Evolutionary conservation across 2,329 filamentous ascomycete genomes (phyloP).

Genomic region (Scytalidium sp.): DNA sequence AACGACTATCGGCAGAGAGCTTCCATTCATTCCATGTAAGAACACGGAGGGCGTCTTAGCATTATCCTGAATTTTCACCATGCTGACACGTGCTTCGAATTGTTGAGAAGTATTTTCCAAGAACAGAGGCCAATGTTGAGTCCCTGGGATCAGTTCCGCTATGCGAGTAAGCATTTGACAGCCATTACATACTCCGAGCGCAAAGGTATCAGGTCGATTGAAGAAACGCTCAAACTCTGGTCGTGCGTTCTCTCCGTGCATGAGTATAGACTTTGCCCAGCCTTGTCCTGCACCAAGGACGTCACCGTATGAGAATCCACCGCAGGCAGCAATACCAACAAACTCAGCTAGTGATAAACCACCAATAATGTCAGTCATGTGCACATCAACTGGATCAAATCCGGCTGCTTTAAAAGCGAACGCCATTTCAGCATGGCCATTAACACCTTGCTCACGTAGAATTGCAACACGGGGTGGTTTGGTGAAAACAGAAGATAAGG

Average conservation of each 20-base stretch:
- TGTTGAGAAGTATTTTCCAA: constrained; percentile 81
- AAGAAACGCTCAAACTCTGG: constrained; percentile 84
- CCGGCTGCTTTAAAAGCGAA: constrained; percentile 91
- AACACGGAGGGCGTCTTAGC: constrained; percentile 69
- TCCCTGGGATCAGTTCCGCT: constrained; percentile 82
- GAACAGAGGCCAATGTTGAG: constrained; percentile 80
- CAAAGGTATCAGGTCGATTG: constrained; percentile 82
- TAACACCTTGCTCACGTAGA: constrained; percentile 91
- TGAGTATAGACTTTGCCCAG: constrained; percentile 90
- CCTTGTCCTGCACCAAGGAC: constrained; percentile 93
- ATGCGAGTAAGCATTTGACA: constrained; percentile 90
- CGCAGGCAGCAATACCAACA: constrained; percentile 87
- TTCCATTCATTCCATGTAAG: constrained; percentile 82
- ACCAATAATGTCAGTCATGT: constrained; percentile 90
- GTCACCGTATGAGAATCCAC: constrained; percentile 89
- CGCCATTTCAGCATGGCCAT: constrained; percentile 96
- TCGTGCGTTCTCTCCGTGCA: constrained; percentile 71
- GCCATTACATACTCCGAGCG: constrained; percentile 93
- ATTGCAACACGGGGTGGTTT: constrained; percentile 78
- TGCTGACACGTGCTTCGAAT: constrained; percentile 84
- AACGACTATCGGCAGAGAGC: constrained; percentile 78
- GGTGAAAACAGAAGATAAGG: constrained; percentile 49
- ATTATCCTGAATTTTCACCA: constrained; percentile 75
- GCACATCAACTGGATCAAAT: constrained; percentile 88
- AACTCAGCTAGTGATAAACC: constrained; percentile 74